Base-by-base conservation (phyloP, 2,329 filamentous ascomycete species). In the Fusarium agapanthi region DNA sequence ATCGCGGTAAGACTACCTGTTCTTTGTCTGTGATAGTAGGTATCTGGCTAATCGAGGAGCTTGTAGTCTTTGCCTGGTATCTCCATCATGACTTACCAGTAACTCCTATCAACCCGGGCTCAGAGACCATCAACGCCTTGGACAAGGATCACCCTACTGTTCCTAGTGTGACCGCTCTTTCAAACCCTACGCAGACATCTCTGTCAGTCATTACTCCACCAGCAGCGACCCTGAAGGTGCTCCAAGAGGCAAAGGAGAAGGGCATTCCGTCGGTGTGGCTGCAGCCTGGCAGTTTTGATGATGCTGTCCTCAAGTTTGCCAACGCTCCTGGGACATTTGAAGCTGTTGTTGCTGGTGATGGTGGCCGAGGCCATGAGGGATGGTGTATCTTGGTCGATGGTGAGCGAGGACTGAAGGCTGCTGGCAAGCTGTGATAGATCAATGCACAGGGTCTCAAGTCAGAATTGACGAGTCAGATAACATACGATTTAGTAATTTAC, bases 361-460 rank as follows among this genome's bases (percentile, higher is more conserved):
- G 91, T 34, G 90, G 91, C 32, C 79, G 82, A 34, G 93, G 93
- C 13, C 82, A 84, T 55, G 93, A 95, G 78, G 94, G 94, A 2
- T 97, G 94, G 93, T 97, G 94, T 82, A 92, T 97, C 30, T 85
- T 97, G 48, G 93, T 97, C 16, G 93, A 97, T 81, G 94, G 94
- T 1, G 93, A 95, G 74, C 84, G 81, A 78, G 90, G 89, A 3
- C 76, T 92, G 76, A 85, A 84, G 77, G 85, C 81, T 43, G 88
- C 86, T 24, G 89, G 88, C 35, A 90, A 89, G 82, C 78, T 88
- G 61, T 85, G 68, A 76, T 34, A 18, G 34, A 50, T 26, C 14
- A 9, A 34, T 22, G 35, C 15, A 7, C 7, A 26, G 14, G 28
- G 45, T 22, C 7, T 9, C 13, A 32, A 24, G 28, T 41, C 38